Conservation (phyloP, 176 grass and related monocot genomes). For the Juncus effusus region DNA sequence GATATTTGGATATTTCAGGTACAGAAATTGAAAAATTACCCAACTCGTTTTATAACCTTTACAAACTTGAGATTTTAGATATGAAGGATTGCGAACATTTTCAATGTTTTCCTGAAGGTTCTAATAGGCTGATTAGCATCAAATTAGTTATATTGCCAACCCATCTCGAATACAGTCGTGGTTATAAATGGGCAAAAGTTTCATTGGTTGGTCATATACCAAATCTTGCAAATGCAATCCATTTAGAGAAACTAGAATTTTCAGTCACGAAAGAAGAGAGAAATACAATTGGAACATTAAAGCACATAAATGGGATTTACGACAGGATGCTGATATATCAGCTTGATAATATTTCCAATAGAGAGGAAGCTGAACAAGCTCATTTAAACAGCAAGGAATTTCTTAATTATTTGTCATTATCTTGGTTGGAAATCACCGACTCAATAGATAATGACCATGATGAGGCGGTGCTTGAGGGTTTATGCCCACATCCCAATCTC, state of each 20-base stretch:
- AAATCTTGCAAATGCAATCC: conserved; percentile 9
- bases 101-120: too few relatives aligned
- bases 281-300: conserved; percentile 5
- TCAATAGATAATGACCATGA: background rate
- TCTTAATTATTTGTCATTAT: background rate
- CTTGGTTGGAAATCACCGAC: background rate
- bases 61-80: too few relatives aligned
- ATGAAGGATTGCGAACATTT: too few relatives aligned
- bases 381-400: conserved; percentile 11
- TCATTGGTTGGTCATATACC: conserved; percentile 10
- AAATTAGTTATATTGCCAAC: background rate
- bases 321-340: background rate
- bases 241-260: background rate
- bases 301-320: background rate
- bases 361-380: conserved; percentile 4
- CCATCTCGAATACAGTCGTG: too few relatives aligned
- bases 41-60: too few relatives aligned
- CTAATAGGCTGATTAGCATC: too few relatives aligned
- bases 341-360: conserved; percentile 7
- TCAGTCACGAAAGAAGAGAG: background rate
- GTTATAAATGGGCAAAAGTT: too few relatives aligned
- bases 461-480: conserved; percentile 21
- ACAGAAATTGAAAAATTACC: too few relatives aligned
- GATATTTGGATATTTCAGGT: too few relatives aligned
- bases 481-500: conserved; percentile 27